phyloP scores from a whole-genome alignment of 441 rosid species.

The Metrosideros polymorpha region DNA sequence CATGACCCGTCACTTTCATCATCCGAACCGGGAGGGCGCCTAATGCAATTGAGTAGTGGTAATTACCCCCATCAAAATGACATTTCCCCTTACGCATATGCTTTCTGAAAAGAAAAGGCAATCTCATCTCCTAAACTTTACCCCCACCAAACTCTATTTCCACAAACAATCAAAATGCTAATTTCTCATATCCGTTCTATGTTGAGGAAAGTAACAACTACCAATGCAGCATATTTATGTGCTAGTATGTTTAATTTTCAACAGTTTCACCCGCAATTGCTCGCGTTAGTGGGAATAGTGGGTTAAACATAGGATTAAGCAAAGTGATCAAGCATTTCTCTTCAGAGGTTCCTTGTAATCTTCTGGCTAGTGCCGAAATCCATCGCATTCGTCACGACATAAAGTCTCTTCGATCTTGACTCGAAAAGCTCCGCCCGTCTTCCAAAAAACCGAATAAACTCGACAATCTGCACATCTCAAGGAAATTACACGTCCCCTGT shows the following conservation, averaged over 20 bases:
- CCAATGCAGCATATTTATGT: background rate
- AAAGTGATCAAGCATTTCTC: background rate
- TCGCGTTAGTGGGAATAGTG: background rate
- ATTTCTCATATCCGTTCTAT: background rate
- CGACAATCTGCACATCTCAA: background rate
- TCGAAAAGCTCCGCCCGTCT: background rate
- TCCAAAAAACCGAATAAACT: no score
- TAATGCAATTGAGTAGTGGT: background rate
- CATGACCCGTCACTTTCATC: background rate
- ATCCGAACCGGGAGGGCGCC: background rate
- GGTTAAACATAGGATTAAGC: background rate
- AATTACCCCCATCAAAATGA: background rate
- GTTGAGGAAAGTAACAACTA: background rate
- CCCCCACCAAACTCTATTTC: background rate
- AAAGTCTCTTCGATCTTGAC: background rate
- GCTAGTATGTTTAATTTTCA: background rate
- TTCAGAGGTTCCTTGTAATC: background rate
- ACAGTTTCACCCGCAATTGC: no score
- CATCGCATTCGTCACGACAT: background rate
- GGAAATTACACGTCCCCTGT: background rate
- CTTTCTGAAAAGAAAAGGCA: background rate
- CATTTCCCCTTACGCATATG: background rate
- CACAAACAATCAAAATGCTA: background rate
- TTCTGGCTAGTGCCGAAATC: background rate
- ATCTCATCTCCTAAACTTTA: background rate